Evolutionary conservation across 164 flowering plant genomes (phyloP).

Genomic region (Umbellularia californica): DNA sequence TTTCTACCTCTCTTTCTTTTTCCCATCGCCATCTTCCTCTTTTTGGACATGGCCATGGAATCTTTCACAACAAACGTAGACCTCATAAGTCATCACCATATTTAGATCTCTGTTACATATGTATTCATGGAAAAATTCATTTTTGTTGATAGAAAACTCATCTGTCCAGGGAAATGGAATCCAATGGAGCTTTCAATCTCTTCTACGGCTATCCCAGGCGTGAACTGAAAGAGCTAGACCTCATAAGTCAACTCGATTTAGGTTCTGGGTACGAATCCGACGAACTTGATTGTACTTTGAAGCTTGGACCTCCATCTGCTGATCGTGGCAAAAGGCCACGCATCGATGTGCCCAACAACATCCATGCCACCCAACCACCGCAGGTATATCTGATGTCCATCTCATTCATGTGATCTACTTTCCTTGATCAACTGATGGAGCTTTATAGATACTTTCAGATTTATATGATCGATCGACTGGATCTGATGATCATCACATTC

Average conservation of each 20-base stretch:
- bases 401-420: background rate
- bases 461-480: background rate
- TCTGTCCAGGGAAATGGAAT: background rate
- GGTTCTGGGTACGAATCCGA: background rate
- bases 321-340: background rate
- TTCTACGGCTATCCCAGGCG: background rate
- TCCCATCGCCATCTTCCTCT: too few relatives aligned
- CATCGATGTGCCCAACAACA: background rate
- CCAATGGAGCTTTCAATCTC: background rate
- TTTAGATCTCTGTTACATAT: background rate
- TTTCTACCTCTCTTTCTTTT: too few relatives aligned
- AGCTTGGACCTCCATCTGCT: background rate
- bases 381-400: background rate
- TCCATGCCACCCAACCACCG: background rate
- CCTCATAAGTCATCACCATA: background rate
- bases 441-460: background rate
- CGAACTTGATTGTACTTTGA: conserved; percentile 1
- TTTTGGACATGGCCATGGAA: too few relatives aligned
- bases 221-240: conserved; percentile 4
- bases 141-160: too few relatives aligned
- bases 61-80: background rate
- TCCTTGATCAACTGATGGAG: background rate
- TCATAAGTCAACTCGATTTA: background rate
- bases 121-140: background rate
- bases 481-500: too few relatives aligned